Base-by-base conservation (phyloP, 345 rosid species). In the Bretschneidera sinensis region DNA sequence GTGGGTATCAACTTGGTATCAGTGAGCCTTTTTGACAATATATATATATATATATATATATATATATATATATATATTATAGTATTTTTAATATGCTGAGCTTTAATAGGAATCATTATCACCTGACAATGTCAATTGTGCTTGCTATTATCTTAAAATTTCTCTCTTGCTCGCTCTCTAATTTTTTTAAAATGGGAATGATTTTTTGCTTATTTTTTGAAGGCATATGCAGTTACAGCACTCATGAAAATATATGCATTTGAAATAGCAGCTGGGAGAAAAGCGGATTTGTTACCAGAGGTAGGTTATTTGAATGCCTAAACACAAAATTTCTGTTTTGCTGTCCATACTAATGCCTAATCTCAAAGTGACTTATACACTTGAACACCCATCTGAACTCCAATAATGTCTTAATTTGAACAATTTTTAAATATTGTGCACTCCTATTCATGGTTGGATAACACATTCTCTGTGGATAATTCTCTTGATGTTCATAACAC, bases 141-240 rank as follows among this genome's bases (percentile, higher is more conserved):
- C n/a, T n/a, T n/a, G 31, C 55, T 48, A 7, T 21, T 18, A 43
- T 66, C 17, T 17, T n/a, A 14, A 25, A 25, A 24, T 63, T 20
- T 28, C 11, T 20, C 21, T 49, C 45, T 39, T 39, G 45, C 10
- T 39, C 10, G 35, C 35, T 39, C 45, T 5, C 45, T 39, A 21
- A 14, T 13, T 28, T n/a, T 57, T 35, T 20, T 33, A 50, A 59
- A 54, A 48, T 59, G 34, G 45, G 43, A 58, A 23, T 69, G 64
- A 63, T 59, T 51, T 49, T 71, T 64, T 62, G 21, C 64, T 55
- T 56, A 24, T 48, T 76, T n/a, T 67, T 68, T 82, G 67, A 78
- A 94, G 99, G 95, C 91, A 43, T 94, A 90, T 71, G 96, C 97
- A 17, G 78, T 88, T 59, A 79, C 99, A 56, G 96, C 97, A 19